phyloP scores from a whole-genome alignment of 139 green algal species.

The Astrephomene gubernaculifera region DNA sequence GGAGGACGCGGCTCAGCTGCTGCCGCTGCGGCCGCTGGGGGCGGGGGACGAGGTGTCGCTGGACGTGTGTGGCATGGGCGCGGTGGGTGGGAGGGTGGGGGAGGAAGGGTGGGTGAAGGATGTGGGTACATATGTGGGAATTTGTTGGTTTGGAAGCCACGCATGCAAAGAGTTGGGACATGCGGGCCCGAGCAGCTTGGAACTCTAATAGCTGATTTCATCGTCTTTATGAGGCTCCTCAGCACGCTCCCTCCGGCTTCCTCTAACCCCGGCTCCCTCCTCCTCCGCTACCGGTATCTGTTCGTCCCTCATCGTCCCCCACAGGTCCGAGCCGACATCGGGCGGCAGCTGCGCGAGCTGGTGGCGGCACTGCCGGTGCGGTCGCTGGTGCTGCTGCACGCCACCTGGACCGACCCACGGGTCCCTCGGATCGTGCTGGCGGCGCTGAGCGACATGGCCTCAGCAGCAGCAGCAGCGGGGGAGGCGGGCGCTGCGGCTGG shows the following conservation, averaged over 20 bases:
- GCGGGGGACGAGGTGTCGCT: constrained; percentile 20
- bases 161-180: too few relatives aligned
- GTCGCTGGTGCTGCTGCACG: constrained; percentile 29
- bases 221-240: too few relatives aligned
- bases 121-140: too few relatives aligned
- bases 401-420: constrained; percentile 16
- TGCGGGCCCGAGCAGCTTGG: too few relatives aligned
- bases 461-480: neutral
- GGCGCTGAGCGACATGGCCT: neutral
- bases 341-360: constrained; percentile 1
- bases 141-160: too few relatives aligned
- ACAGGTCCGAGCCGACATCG: neutral
- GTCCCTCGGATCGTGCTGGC: neutral
- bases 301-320: too few relatives aligned
- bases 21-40: constrained; percentile 9
- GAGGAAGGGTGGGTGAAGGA: too few relatives aligned
- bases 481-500: neutral
- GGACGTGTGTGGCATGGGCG: constrained; percentile 21
- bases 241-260: too few relatives aligned
- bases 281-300: too few relatives aligned
- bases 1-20: constrained; percentile 27
- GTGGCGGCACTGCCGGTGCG: constrained; percentile 22
- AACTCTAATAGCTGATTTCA: too few relatives aligned
- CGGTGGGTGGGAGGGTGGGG: too few relatives aligned
- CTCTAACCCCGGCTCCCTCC: too few relatives aligned